Percentiles rank a stretch among this genome's conserved stretches.
Conservation (phyloP, 805 yeast genomes). For the Candida sakaeoensis region DNA sequence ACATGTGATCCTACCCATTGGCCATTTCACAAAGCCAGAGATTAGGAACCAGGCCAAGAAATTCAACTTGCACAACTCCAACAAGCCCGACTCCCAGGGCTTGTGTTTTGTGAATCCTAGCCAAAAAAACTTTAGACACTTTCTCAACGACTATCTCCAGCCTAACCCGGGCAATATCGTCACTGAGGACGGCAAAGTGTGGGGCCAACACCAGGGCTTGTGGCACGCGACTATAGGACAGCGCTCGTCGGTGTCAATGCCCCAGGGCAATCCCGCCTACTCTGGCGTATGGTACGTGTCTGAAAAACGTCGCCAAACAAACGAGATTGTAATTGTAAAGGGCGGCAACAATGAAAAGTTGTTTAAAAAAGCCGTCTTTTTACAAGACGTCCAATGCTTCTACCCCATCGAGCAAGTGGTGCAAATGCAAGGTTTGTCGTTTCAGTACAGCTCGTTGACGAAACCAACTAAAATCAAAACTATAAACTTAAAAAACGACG, state of each 20-base stretch:
- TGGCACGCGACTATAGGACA: conserved; percentile 98
- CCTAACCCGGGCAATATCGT: conserved; percentile 76
- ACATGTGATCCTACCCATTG: conserved; percentile 72
- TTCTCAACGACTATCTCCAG: conserved; percentile 68
- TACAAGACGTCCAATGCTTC: conserved; percentile 51
- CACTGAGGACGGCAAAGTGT: conserved; percentile 67
- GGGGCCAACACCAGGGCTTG: conserved; percentile 82
- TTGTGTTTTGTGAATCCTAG: conserved; percentile 80
- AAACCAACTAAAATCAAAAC: conserved; percentile 39
- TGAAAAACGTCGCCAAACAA: conserved; percentile 58
- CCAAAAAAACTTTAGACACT: conserved; percentile 61
- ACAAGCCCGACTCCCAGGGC: conserved; percentile 93
- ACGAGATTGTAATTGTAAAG: conserved; percentile 75
- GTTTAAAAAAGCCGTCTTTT: conserved; percentile 37
- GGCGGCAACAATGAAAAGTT: conserved; percentile 62
- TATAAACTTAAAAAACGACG: conserved; percentile 11
- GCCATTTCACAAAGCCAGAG: conserved; percentile 70
- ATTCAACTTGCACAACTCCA: conserved; percentile 54
- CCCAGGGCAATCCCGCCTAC: conserved; percentile 76
- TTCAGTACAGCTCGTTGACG: conserved; percentile 77
- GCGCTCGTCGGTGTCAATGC: conserved; percentile 73
- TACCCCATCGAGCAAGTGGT: conserved; percentile 7
- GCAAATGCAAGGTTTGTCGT: conserved; percentile 13
- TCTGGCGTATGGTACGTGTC: conserved; percentile 86
- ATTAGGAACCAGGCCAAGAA: conserved; percentile 63